Percentiles rank a stretch among this genome's conserved stretches.
Conservation (phyloP, 2,329 filamentous ascomycete species). For the Xylaria sp. region DNA sequence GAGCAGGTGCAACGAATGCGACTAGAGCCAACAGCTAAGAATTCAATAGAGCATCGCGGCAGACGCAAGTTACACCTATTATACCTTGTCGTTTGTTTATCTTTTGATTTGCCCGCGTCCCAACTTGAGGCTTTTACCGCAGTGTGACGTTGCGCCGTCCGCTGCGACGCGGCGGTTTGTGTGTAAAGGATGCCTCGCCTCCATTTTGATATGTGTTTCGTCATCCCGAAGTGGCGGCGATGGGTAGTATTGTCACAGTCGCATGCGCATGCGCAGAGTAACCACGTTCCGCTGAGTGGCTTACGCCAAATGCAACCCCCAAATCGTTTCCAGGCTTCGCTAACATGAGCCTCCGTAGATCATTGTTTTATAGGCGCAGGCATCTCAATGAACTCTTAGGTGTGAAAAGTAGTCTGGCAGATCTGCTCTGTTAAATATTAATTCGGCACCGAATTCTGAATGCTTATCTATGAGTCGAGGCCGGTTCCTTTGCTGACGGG, state of each 20-base stretch:
- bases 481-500: not conserved
- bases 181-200: too few relatives aligned
- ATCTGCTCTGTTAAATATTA: not conserved
- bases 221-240: too few relatives aligned
- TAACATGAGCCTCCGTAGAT: not conserved
- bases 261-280: slow-evolving; percentile 1
- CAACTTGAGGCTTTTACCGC: too few relatives aligned
- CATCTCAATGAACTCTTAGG: not conserved
- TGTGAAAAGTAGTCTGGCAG: not conserved
- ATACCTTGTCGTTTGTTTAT: too few relatives aligned
- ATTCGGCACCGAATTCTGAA: not conserved
- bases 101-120: too few relatives aligned
- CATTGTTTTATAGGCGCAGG: not conserved
- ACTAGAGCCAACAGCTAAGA: too few relatives aligned
- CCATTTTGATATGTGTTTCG: too few relatives aligned
- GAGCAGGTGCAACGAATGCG: not conserved
- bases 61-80: too few relatives aligned
- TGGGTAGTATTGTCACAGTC: not conserved
- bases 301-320: not conserved
- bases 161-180: too few relatives aligned
- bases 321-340: not conserved
- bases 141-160: too few relatives aligned
- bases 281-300: not conserved
- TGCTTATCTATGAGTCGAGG: not conserved
- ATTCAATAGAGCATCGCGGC: too few relatives aligned